phyloP scores from a whole-genome alignment of 805 yeast genomes.

The Metschnikowia arizonensis region DNA sequence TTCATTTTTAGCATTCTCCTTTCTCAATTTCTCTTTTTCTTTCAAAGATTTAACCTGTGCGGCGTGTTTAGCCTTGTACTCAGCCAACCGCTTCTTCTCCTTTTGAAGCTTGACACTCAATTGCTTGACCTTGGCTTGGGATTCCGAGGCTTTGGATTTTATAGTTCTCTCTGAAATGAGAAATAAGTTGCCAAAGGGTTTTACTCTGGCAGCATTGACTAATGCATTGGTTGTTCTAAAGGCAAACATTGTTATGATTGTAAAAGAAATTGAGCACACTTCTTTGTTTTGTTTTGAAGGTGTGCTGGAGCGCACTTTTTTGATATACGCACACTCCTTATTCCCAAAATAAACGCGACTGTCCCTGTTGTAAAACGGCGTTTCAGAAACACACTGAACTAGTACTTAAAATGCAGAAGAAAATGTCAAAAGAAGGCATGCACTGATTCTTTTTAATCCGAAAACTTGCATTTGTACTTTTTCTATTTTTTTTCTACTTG shows the following conservation, averaged over 20 bases:
- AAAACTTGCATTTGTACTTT: neutral
- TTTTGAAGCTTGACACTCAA: conserved; percentile 19
- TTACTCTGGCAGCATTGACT: neutral
- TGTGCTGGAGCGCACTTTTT: neutral
- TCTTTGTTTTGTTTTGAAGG: too few relatives aligned
- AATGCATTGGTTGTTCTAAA: neutral
- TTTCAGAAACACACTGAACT: neutral
- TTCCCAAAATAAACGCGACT: neutral
- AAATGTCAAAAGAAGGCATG: neutral
- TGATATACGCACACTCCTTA: neutral
- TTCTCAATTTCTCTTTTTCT: conserved; percentile 1
- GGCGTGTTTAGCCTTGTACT: conserved; percentile 11
- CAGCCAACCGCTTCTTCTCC: conserved; percentile 15
- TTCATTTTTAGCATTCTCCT: conserved; percentile 11
- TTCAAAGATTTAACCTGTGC: conserved; percentile 14
- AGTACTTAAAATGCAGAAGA: neutral
- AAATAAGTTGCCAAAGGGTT: conserved; percentile 1
- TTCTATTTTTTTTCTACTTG: too few relatives aligned
- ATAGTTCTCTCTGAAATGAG: conserved; percentile 4
- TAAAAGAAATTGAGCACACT: too few relatives aligned
- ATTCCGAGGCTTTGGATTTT: neutral
- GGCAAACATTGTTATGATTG: neutral
- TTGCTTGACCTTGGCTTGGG: neutral
- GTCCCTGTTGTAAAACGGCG: neutral
- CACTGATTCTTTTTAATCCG: neutral